Base-by-base conservation (phyloP, 2,329 filamentous ascomycete species). In the Incumbomyces lentus region DNA sequence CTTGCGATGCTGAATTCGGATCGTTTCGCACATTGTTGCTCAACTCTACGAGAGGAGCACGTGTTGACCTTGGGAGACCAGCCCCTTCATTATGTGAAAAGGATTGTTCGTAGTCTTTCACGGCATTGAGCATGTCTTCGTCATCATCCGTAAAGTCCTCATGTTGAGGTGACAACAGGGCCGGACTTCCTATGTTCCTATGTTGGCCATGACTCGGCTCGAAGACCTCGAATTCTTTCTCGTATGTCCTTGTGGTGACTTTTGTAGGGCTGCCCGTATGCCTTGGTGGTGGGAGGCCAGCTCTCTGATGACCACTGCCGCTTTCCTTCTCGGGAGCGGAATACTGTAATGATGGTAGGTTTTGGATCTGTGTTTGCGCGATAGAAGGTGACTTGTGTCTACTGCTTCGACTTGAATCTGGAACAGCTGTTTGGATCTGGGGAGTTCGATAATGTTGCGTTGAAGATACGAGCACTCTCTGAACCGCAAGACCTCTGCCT, bases 101-200 rank as follows among this genome's bases (percentile, higher is more conserved):
- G 35, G 55, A 53, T 41, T 62, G 58, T 17, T 67, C 61, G 29
- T 68, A 58, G 48, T 60, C 55, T 35, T 65, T 62, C n/a, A 62
- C 63, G 32, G 55, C 64, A 47, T 71, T 64, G n/a, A 70, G 57
- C 58, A 72, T 66, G 26, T 70, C 68, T 43, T 68, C 64, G 49
- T 71, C 68, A 41, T 67, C 65, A 30, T 62, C 62, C 31, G 68
- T 66, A 52, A 69, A 69, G 14, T 70, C 67, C 44, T 68, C 61
- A 17, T 59, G 43, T 17, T n/a, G 42, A 16, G 34, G 33, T 14
- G 42, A 45, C 7, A 33, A 18, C 13, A 40, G 46, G 58, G 55
- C 16, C 54, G 66, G 64, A 17, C 64, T 65, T 18, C 62, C 67
- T 67, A 70, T 69, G 30, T 62, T 68, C 40, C 64, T 59, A 14